phyloP scores from a whole-genome alignment of 352 stramenopile species.

The Pythium phragmiticola region DNA sequence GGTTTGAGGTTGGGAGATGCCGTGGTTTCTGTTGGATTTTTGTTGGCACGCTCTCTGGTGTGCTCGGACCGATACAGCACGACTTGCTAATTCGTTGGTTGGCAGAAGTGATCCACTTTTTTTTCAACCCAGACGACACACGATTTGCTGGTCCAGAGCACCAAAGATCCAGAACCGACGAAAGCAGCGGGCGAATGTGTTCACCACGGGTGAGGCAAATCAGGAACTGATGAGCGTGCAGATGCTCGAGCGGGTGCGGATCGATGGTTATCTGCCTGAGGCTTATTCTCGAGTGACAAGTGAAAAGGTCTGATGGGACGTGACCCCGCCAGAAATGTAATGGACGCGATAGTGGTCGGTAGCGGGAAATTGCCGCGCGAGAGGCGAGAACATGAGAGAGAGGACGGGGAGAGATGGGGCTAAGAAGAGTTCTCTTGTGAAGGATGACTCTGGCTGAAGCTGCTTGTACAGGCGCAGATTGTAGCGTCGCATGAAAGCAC shows the following conservation, averaged over 20 bases:
- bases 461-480: not conserved
- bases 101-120: conserved; percentile 1
- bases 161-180: not conserved
- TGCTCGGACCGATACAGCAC: not conserved
- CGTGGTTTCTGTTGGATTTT: not conserved
- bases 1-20: conserved; percentile 12
- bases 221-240: conserved; percentile 3
- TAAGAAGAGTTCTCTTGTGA: not conserved
- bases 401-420: too few relatives aligned
- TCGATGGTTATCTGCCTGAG: not conserved
- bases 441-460: not conserved
- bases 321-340: not conserved
- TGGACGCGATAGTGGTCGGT: conserved; percentile 16
- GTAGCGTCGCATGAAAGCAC: conserved; percentile 17
- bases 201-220: conserved; percentile 12
- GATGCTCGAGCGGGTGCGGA: not conserved
- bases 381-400: conserved; percentile 10
- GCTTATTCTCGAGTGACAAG: conserved; percentile 18
- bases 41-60: not conserved
- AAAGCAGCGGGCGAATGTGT: not conserved
- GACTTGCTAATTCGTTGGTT: conserved; percentile 5
- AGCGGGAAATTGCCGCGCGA: conserved; percentile 11
- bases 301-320: conserved; percentile 11
- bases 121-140: not conserved
- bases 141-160: not conserved